A percentile compares a stretch with the other conserved stretches of the same genome.
phyloP scores from a whole-genome alignment of 2,329 filamentous ascomycete genomes.

The Chaetomiaceae sp. region DNA sequence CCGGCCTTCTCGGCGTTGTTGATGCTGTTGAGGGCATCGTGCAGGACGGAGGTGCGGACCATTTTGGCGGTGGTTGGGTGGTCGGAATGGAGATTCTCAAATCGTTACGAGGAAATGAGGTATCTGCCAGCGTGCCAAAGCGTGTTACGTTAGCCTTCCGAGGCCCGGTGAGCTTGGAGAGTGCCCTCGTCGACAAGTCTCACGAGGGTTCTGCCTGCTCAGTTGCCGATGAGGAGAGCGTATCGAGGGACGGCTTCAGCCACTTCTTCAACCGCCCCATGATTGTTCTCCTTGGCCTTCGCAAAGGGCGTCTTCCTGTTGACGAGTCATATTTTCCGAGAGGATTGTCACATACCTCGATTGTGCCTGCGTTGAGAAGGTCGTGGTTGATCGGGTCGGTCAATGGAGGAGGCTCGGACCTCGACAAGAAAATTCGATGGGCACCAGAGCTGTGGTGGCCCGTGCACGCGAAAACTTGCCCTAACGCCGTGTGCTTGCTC shows the following conservation, averaged over 20 bases:
- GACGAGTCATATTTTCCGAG: constrained; percentile 28
- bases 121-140: constrained; percentile 48
- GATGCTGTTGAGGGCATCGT: constrained; percentile 98
- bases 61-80: constrained; percentile 68
- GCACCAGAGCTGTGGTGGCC: constrained; percentile 21
- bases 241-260: constrained; percentile 41
- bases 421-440: constrained; percentile 24
- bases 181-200: constrained; percentile 53
- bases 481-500: constrained; percentile 14
- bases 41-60: constrained; percentile 98
- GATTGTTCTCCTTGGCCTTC: constrained; percentile 61
- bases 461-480: constrained; percentile 24
- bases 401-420: constrained; percentile 31
- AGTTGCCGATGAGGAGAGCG: constrained; percentile 58
- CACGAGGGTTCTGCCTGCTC: constrained; percentile 67
- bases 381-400: constrained; percentile 15
- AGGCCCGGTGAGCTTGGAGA: constrained; percentile 61
- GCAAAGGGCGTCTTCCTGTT: constrained; percentile 29
- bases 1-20: constrained; percentile 99
- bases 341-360: constrained; percentile 29
- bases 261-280: constrained; percentile 29
- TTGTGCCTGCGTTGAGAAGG: constrained; percentile 21
- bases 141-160: constrained; percentile 60
- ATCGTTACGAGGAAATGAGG: constrained; percentile 58
- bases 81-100: constrained; percentile 68